phyloP scores from a whole-genome alignment of 2,329 filamentous ascomycete genomes.

The Ophiocordyceps camponoti-rufipedis region DNA sequence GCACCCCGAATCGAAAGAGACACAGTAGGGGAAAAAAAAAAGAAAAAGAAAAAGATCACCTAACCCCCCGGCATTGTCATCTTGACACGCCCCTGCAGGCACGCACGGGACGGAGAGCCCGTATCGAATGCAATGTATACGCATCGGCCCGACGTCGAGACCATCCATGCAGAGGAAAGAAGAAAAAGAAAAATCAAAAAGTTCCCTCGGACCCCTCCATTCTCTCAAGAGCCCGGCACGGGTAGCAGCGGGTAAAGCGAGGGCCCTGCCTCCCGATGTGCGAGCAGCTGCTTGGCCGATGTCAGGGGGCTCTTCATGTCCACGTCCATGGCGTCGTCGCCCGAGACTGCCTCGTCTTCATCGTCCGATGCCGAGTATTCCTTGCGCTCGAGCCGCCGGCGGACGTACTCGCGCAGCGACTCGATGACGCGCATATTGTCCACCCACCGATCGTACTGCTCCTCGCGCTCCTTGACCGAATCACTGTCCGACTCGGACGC shows the following conservation, averaged over 20 bases:
- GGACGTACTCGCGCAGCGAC: slow-evolving; percentile 38
- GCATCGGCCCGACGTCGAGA: too few species aligned
- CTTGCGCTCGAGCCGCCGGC: slow-evolving; percentile 33
- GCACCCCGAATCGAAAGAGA: too few species aligned
- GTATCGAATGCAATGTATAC: too few species aligned
- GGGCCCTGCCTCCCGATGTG: slow-evolving; percentile 12
- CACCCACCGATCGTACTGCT: slow-evolving; percentile 45
- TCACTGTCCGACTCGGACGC: slow-evolving; percentile 36
- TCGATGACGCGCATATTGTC: slow-evolving; percentile 49
- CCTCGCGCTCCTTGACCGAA: slow-evolving; percentile 36
- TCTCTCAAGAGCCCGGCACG: slow-evolving; percentile 9
- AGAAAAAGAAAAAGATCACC: too few species aligned
- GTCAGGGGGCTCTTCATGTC: slow-evolving; percentile 14
- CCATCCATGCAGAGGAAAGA: too few species aligned
- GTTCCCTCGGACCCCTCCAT: too few species aligned
- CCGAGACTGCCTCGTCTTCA: slow-evolving; percentile 3
- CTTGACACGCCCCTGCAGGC: too few species aligned
- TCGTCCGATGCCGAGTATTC: slow-evolving; percentile 27
- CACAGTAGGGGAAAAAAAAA: too few species aligned
- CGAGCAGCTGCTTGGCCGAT: slow-evolving; percentile 8
- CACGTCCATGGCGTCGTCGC: slow-evolving; percentile 18
- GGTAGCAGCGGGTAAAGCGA: slow-evolving; percentile 22
- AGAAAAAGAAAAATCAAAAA: too few species aligned
- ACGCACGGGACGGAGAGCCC: too few species aligned
- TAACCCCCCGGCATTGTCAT: too few species aligned